phyloP scores from a whole-genome alignment of 495 filamentous ascomycete genomes.

The Penicillium lividum region DNA sequence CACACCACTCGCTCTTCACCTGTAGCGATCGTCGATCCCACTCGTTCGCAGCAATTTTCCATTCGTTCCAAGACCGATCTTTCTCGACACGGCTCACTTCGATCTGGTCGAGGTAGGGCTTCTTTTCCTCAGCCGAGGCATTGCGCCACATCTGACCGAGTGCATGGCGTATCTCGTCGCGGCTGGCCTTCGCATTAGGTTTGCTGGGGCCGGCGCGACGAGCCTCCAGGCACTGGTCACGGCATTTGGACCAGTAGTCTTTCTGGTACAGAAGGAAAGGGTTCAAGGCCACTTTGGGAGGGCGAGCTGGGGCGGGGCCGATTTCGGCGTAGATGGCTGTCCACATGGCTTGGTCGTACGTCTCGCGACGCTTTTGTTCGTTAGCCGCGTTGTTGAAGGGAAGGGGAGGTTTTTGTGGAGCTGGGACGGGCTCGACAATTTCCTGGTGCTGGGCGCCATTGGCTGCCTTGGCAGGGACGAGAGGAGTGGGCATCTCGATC shows the following conservation, averaged over 20 bases:
- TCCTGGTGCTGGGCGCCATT: background rate
- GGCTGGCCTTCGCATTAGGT: constrained; percentile 62
- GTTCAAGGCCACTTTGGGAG: constrained; percentile 68
- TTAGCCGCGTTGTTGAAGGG: constrained; percentile 29
- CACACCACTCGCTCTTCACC: constrained; percentile 63
- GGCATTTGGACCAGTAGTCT: constrained; percentile 74
- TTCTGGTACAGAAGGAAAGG: constrained; percentile 72
- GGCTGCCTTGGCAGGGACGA: constrained; percentile 64
- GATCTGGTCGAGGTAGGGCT: constrained; percentile 73
- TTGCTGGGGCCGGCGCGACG: constrained; percentile 64
- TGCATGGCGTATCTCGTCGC: constrained; percentile 77
- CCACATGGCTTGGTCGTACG: constrained; percentile 74
- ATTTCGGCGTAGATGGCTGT: constrained; percentile 66
- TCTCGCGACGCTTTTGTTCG: constrained; percentile 58
- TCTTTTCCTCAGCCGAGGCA: constrained; percentile 62
- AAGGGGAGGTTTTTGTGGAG: constrained; percentile 9
- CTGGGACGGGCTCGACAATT: background rate
- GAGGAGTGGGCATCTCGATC: constrained; percentile 70
- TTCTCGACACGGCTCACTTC: constrained; percentile 65
- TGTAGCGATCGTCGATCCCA: constrained; percentile 69
- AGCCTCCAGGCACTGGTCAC: constrained; percentile 67
- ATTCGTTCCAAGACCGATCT: constrained; percentile 56
- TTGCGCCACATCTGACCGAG: constrained; percentile 89
- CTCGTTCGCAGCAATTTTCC: constrained; percentile 55
- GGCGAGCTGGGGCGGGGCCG: constrained; percentile 70